Base-by-base conservation (phyloP, 768 basidiomycete species). In the Megacollybia marginata region DNA sequence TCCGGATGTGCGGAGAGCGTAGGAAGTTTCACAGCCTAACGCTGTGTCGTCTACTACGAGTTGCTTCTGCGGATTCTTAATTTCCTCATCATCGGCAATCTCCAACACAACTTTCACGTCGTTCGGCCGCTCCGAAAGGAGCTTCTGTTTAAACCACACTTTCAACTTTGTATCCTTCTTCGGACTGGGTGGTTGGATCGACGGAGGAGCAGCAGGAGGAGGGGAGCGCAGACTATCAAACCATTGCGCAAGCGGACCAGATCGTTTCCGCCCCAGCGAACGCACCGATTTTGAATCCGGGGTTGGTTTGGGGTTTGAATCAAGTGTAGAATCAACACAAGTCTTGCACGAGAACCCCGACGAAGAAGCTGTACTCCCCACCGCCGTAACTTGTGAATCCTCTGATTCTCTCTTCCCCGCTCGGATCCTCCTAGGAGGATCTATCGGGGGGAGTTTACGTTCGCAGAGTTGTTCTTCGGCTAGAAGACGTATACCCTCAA, bases 131-230 rank as follows among this genome's bases (percentile, higher is more conserved):
- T 71, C 68, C 2, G 66, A 59, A 8, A 65, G 55, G 28, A 84
- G 69, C 53, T 83, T 83, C 54, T 76, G 78, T 64, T 74, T 80
- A 57, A 82, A 64, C 85, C 85, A 86, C 5, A 76, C 71, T 55
- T 78, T 83, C 42, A 86, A 59, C 54, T 71, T 78, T 43, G 75
- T 71, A 5, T 76, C 65, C 12, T 74, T 71, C 13, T 28, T 28
- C 23, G 23, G 23, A 28, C 23, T 28, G 23, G 23, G 67, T 65
- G 32, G 58, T 50, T 32, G 48, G 5, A 20, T 62, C 61, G 48
- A 62, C 67, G 1, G 42, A 13, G 28, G 44, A 33, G 59, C n/a
- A n/a, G n/a, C n/a, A n/a, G 35, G 57, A 57, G 12, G 48, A 38
- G 42, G 62, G 59, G 19, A 48, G 54, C 18, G 61, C 62, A 19